phyloP scores from a whole-genome alignment of 768 basidiomycete species.

The Astraeus odoratus region DNA sequence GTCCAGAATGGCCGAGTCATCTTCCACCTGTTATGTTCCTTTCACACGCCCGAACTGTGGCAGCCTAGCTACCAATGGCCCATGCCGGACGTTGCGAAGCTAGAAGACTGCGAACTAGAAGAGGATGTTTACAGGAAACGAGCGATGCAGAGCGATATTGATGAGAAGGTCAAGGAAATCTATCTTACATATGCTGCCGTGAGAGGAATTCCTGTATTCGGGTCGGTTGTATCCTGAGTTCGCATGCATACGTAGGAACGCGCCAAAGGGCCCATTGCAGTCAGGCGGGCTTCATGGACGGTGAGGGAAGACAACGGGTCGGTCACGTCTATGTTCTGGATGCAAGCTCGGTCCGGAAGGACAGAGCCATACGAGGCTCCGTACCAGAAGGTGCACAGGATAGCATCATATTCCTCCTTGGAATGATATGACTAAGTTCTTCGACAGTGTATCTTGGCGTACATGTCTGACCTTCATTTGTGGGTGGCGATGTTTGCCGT shows the following conservation, averaged over 20 bases:
- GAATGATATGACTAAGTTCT: neutral
- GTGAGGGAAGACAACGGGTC: conserved; percentile 39
- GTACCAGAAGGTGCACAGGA: conserved; percentile 61
- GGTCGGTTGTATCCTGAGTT: conserved; percentile 23
- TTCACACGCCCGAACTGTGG: conserved; percentile 73
- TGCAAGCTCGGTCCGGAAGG: conserved; percentile 53
- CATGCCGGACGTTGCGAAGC: conserved; percentile 52
- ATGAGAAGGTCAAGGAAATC: conserved; percentile 29
- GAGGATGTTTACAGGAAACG: conserved; percentile 34
- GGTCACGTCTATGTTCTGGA: conserved; percentile 65
- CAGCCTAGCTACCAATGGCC: conserved; percentile 64
- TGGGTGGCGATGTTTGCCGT: conserved; percentile 27
- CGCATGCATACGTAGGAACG: conserved; percentile 46
- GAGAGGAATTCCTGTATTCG: conserved; percentile 1
- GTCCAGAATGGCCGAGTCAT: conserved; percentile 46
- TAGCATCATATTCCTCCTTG: conserved; percentile 2
- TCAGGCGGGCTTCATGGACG: conserved; percentile 47
- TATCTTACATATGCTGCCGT: conserved; percentile 23
- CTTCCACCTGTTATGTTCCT: conserved; percentile 71
- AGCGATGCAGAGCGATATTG: conserved; percentile 23
- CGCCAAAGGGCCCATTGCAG: conserved; percentile 57
- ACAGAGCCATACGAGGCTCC: conserved; percentile 59
- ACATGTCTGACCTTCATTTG: conserved; percentile 77
- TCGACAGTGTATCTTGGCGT: conserved; percentile 66
- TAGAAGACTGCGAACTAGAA: conserved; percentile 59